Base-by-base conservation (phyloP, 495 filamentous ascomycete genomes). In the Aspergillus affinis region DNA sequence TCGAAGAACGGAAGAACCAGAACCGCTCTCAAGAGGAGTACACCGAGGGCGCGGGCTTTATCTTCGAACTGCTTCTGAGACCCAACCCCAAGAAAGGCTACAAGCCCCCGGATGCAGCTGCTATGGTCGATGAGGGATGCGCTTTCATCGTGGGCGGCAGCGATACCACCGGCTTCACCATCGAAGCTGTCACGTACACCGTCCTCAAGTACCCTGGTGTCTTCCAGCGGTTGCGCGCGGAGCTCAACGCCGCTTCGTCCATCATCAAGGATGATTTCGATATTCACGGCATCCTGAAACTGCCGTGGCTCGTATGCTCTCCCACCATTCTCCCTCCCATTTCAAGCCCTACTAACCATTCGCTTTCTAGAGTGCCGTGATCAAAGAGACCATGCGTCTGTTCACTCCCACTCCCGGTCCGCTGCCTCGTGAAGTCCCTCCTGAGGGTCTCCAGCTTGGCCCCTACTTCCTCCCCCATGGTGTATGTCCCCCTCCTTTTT, bases 391-490 rank as follows among this genome's bases (percentile, higher is more conserved):
- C 1, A 18, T 58, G 9, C 48, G 56, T 2, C 29, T 58, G 0
- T 44, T 18, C n/a, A 41, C 56, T 4, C 56, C 56, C 3, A 30
- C 21, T 6, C 47, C 56, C 5, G 56, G 56, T 0, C 30, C 41
- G 12, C 20, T 26, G 18, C 56, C 56, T 10, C 48, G 56, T 0
- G 19, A 23, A 3, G 56, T 58, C 1, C 56, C 56, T 8, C 27
- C 19, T 15, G 19, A 19, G 17, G 56, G 56, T 5, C 17, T 58
- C 4, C 21, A 21, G 2, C 47, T 58, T 23, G 27, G 18, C 15
- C 27, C n/a, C 23, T 23, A 58, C 18, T 58, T 51, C 8, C 56
- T 58, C 5, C 56, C 56, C 23, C 47, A 12, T 7, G 56, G 56
- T 6, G 56, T 51, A 48, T 2, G 30, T 26, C 36, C 32, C 3